These are phyloP conservation scores for Apophysomyces sp. DNA, from an alignment of 371 early-diverging fungal genomes.

Conservation along the genomic window DNA sequence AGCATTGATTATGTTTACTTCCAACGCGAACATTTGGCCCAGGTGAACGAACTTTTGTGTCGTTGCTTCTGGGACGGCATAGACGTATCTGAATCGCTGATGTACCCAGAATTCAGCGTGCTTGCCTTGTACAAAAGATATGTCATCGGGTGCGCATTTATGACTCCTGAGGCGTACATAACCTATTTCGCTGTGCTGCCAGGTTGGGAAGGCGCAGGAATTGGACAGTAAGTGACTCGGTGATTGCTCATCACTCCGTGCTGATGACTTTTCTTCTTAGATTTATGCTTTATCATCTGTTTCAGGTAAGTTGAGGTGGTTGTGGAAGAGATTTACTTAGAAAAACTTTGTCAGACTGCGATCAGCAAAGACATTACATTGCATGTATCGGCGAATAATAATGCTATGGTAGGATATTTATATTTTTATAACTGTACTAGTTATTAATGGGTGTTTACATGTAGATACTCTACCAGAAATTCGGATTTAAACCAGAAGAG, in stretches of 20 bases:
- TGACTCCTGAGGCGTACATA: constrained; percentile 92
- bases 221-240: constrained; percentile 65
- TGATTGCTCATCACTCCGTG: not conserved
- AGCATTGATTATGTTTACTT: constrained; percentile 87
- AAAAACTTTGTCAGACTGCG: constrained; percentile 36
- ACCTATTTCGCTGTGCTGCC: constrained; percentile 86
- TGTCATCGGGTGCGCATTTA: constrained; percentile 90
- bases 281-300: constrained; percentile 85
- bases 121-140: constrained; percentile 80
- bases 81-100: constrained; percentile 85
- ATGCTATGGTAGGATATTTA: constrained; percentile 74
- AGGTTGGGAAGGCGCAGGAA: constrained; percentile 85
- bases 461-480: constrained; percentile 87
- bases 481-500: constrained; percentile 95
- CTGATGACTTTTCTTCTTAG: constrained; percentile 18
- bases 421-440: not conserved
- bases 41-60: constrained; percentile 77
- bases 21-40: constrained; percentile 66
- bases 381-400: constrained; percentile 93
- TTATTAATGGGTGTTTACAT: not conserved
- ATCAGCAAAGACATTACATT: constrained; percentile 84
- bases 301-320: constrained; percentile 52
- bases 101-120: constrained; percentile 86
- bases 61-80: constrained; percentile 94
- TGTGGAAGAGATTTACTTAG: not conserved